phyloP scores from a whole-genome alignment of 352 stramenopile genomes.

The Phytopythium boreale region DNA sequence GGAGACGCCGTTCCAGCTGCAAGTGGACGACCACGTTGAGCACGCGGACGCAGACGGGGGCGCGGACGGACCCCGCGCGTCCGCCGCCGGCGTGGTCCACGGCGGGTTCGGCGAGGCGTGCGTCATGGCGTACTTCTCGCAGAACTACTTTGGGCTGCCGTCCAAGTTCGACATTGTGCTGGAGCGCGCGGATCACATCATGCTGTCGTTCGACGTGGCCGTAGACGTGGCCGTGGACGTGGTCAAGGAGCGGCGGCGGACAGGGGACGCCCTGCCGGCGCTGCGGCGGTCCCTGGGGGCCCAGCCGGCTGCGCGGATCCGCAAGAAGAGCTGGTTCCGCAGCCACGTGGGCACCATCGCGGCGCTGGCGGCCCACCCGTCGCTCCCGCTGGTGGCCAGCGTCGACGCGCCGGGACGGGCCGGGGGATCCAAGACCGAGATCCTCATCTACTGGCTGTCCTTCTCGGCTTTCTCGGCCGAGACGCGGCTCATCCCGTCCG shows the following conservation, averaged over 20 bases:
- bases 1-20: constrained; percentile 62
- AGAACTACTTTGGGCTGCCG: constrained; percentile 64
- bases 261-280: background rate
- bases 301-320: constrained; percentile 34
- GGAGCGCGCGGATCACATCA: constrained; percentile 68
- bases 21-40: constrained; percentile 40
- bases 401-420: constrained; percentile 34
- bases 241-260: background rate
- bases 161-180: constrained; percentile 77
- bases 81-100: background rate
- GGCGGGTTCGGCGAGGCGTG: constrained; percentile 53
- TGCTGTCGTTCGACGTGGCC: constrained; percentile 70
- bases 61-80: background rate
- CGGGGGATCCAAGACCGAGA: constrained; percentile 28
- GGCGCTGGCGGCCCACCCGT: constrained; percentile 72
- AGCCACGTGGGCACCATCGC: constrained; percentile 66
- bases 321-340: constrained; percentile 81
- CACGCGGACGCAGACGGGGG: background rate
- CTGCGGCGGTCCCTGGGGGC: constrained; percentile 13
- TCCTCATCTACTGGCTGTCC: constrained; percentile 83
- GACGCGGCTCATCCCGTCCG: constrained; percentile 74
- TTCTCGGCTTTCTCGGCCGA: constrained; percentile 81
- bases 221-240: constrained; percentile 18
- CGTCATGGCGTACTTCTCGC: constrained; percentile 81
- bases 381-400: constrained; percentile 68